A percentile compares a stretch with the other conserved stretches of the same genome.
phyloP scores from a whole-genome alignment of 2,329 filamentous ascomycete genomes.

The Mariannaea elegans region DNA sequence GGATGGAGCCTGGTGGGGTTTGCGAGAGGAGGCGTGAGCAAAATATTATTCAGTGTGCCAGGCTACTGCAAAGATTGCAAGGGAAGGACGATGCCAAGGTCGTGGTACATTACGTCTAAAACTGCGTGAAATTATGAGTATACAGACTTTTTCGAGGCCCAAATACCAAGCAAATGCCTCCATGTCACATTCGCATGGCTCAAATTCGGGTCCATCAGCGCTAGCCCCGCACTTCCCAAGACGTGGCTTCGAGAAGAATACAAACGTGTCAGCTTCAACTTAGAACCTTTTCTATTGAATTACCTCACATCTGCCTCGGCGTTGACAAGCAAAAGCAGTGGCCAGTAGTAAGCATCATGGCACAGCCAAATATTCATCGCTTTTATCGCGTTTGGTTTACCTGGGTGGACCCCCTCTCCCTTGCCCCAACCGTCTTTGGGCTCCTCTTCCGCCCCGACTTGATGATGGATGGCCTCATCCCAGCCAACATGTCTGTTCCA shows the following conservation, averaged over 20 bases:
- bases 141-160: too few relatives aligned
- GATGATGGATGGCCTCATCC: constrained; percentile 32
- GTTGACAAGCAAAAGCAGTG: too few relatives aligned
- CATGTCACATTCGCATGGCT: too few relatives aligned
- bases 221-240: too few relatives aligned
- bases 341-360: constrained; percentile 7
- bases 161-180: too few relatives aligned
- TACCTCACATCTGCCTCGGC: too few relatives aligned
- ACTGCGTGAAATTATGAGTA: too few relatives aligned
- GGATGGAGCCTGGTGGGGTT: background rate
- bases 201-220: too few relatives aligned
- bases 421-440: constrained; percentile 25
- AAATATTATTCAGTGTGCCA: background rate
- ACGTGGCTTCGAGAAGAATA: too few relatives aligned
- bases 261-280: background rate
- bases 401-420: constrained; percentile 28
- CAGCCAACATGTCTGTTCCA: constrained; percentile 19
- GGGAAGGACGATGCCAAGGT: too few relatives aligned
- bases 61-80: background rate
- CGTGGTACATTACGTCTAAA: too few relatives aligned
- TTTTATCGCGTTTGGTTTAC: constrained; percentile 40
- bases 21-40: background rate
- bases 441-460: constrained; percentile 27
- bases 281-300: background rate
- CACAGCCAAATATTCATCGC: background rate